These are phyloP conservation scores for Cruciata laevipes DNA, from an alignment of 257 asterid genomes.

Conservation along the genomic window DNA sequence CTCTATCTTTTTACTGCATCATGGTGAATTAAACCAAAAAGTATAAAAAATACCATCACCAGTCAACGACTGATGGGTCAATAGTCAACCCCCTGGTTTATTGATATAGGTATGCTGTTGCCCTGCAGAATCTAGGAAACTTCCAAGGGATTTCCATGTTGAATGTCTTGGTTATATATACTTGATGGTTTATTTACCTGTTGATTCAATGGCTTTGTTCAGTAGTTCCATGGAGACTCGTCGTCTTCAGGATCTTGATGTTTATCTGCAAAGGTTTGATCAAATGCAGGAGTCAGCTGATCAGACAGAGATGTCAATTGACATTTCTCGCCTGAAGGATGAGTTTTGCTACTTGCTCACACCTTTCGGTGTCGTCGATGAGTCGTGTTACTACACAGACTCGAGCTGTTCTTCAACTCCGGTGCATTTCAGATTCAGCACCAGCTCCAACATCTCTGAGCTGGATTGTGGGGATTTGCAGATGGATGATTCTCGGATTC, in stretches of 20 bases:
- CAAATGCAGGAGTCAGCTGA: neutral
- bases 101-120: no score
- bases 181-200: neutral
- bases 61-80: no score
- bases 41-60: no score
- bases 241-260: neutral
- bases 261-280: neutral
- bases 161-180: no score
- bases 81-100: no score
- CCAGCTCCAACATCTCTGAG: constrained; percentile 42
- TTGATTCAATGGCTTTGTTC: neutral
- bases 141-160: neutral
- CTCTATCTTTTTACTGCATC: no score
- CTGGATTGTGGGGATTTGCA: constrained; percentile 52
- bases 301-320: constrained; percentile 26
- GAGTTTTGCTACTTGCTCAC: constrained; percentile 77
- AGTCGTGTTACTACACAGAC: constrained; percentile 6
- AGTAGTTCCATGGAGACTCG: neutral
- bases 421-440: neutral
- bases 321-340: constrained; percentile 91
- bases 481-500: neutral
- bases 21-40: no score
- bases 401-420: neutral
- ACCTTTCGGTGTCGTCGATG: constrained; percentile 42
- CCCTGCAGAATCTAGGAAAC: neutral